A percentile compares a stretch with the other conserved stretches of the same genome.
These are phyloP conservation scores for Hypoxylon cercidicola DNA, from an alignment of 495 filamentous ascomycete genomes.

Conservation along the genomic window DNA sequence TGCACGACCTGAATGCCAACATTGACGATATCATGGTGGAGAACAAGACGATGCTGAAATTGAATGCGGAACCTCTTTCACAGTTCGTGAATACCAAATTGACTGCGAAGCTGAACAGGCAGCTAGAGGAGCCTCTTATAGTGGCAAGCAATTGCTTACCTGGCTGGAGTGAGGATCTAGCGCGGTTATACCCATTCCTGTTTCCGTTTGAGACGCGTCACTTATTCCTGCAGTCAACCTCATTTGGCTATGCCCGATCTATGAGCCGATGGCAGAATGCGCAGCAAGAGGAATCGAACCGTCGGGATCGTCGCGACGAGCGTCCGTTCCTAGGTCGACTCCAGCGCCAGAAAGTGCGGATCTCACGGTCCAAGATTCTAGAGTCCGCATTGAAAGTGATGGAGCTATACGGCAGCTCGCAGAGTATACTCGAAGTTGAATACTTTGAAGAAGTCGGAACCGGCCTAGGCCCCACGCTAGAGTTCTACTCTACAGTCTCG, in stretches of 20 bases:
- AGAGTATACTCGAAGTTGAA: conserved; percentile 95
- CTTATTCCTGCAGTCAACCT: conserved; percentile 96
- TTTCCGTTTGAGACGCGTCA: conserved; percentile 99
- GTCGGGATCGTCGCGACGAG: conserved; percentile 87
- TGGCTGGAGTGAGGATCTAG: conserved; percentile 97
- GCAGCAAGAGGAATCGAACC: conserved; percentile 78
- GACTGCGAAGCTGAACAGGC: conserved; percentile 97
- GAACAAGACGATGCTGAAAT: conserved; percentile 72
- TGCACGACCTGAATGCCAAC: conserved; percentile 94
- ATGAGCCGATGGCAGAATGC: conserved; percentile 98
- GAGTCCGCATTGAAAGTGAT: conserved; percentile 99
- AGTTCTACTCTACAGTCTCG: conserved; percentile 98
- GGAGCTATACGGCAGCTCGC: conserved; percentile 96
- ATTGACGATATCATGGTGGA: conserved; percentile 97
- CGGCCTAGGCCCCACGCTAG: conserved; percentile 93
- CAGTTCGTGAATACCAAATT: conserved; percentile 99
- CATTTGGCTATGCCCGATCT: conserved; percentile 96
- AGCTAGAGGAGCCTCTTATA: conserved; percentile 97
- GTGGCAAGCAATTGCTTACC: conserved; percentile 97
- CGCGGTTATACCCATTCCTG: conserved; percentile 94
- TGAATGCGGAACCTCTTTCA: conserved; percentile 83
- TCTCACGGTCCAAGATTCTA: conserved; percentile 89
- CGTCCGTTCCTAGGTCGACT: conserved; percentile 91
- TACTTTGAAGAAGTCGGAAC: conserved; percentile 99
- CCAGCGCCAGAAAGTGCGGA: conserved; percentile 97